Base-by-base conservation (phyloP, 441 rosid species). In the Gossypium davidsonii region DNA sequence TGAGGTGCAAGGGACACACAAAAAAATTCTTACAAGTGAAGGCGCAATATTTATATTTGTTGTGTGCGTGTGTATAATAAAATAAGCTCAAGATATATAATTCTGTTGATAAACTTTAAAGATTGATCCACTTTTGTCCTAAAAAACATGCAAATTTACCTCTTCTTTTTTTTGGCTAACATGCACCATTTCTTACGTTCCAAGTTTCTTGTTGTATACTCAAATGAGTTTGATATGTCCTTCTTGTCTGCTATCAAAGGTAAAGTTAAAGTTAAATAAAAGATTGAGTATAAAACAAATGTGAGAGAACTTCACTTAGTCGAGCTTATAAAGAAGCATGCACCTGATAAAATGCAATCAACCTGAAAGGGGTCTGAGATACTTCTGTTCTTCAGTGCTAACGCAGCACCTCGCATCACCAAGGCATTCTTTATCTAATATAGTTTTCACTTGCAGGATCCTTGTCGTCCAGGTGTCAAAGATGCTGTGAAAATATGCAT, bases 391-490 rank as follows among this genome's bases (percentile, higher is more conserved):
- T 57, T 28, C 26, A 57, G 59, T 6, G 59, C 59, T 18, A 20
- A 17, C 23, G 57, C 57, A 52, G 55, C 55, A 14, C 57, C 61
- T 9, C 1, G 61, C 34, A 57, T 23, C 62, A 57, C 34, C 37
- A 11, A 57, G 8, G 62, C 61, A 56, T 70, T 1, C 11, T 59
- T 72, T 72, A 56, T 68, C 70, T 76, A 31, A 70, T 72, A 65
- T 70, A 25, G 52, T 71, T 72, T 67, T 59, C 71, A 67, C 63
- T 20, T 79, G 73, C 79, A 93, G 99, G 99, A 96, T 84, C 99
- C 99, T 80, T 96, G 99, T 79, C 97, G 98, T 53, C 80, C 84
- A 20, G 90, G 96, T 67, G 98, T 96, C 74, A 81, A 80, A 80
- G 91, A 96, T 11, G 98, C 98, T 21, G 98, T 96, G 61, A 68